A percentile compares a stretch with the other conserved stretches of the same genome.
Conservation (phyloP, 768 basidiomycete species). For the Suillus subluteus region DNA sequence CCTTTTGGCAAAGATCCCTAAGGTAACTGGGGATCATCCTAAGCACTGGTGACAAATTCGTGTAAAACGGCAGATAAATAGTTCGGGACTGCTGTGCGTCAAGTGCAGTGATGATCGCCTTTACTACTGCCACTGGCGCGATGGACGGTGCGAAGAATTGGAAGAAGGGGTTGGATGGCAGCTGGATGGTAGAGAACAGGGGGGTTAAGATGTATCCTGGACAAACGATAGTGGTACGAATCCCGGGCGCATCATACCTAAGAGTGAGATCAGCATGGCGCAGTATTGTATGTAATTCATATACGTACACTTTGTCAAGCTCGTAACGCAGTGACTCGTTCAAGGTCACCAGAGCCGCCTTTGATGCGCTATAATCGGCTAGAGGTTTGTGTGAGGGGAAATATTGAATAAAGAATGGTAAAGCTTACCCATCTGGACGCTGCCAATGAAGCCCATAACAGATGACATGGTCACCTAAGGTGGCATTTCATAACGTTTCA, state of each 20-base stretch:
- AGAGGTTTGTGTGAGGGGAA: constrained; percentile 11
- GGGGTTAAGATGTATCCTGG: constrained; percentile 81
- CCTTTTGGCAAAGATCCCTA: constrained; percentile 79
- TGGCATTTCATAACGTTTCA: constrained; percentile 19
- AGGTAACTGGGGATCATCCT: constrained; percentile 69
- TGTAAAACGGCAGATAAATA: constrained; percentile 75
- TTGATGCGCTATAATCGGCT: constrained; percentile 93
- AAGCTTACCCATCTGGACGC: constrained; percentile 74
- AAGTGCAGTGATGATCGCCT: constrained; percentile 78
- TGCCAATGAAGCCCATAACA: constrained; percentile 69
- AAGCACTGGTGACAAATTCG: constrained; percentile 59
- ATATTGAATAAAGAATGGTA: constrained; percentile 4
- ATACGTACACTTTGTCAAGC: constrained; percentile 71
- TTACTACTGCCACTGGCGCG: constrained; percentile 74
- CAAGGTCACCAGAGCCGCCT: constrained; percentile 82
- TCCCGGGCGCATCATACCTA: constrained; percentile 71
- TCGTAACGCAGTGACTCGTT: constrained; percentile 89
- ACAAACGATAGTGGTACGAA: constrained; percentile 88
- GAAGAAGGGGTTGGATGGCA: constrained; percentile 54
- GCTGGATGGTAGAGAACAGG: constrained; percentile 66
- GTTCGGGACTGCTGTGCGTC: constrained; percentile 78
- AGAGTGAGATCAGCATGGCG: constrained; percentile 15
- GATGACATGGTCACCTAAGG: constrained; percentile 78
- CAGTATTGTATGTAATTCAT: not conserved
- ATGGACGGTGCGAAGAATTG: constrained; percentile 80